Evolutionary conservation across 2,329 filamentous ascomycete genomes (phyloP).

Genomic region (Penicillium palitans): DNA sequence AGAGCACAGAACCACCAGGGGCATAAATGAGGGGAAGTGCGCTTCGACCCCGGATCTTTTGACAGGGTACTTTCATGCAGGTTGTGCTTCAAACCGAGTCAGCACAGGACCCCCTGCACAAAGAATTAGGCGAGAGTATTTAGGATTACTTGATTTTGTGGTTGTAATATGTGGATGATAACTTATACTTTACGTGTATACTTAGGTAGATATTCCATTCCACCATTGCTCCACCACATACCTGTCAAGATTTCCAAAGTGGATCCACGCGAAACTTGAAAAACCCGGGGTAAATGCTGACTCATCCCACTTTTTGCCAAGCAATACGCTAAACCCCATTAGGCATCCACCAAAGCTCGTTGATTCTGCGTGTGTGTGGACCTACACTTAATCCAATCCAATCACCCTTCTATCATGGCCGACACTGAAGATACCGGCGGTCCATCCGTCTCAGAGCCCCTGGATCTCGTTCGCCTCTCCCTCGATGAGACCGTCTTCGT

Average conservation of each 20-base stretch:
- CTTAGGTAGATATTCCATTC: not conserved
- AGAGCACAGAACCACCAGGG: slow-evolving; percentile 2
- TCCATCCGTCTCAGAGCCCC: slow-evolving; percentile 77
- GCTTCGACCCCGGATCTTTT: slow-evolving; percentile 18
- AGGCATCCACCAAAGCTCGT: slow-evolving; percentile 22
- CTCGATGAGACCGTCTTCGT: slow-evolving; percentile 97
- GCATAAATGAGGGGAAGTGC: slow-evolving; percentile 20
- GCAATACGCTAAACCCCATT: slow-evolving; percentile 16
- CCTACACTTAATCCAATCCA: slow-evolving; percentile 10
- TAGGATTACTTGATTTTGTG: not conserved
- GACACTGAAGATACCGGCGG: slow-evolving; percentile 71
- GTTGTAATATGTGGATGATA: not conserved
- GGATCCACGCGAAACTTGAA: slow-evolving; percentile 1
- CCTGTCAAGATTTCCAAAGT: slow-evolving; percentile 1
- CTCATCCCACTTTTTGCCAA: slow-evolving; percentile 10
- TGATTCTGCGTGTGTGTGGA: slow-evolving; percentile 19
- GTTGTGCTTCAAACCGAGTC: slow-evolving; percentile 12
- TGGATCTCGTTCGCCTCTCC: slow-evolving; percentile 91
- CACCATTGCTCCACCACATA: not conserved
- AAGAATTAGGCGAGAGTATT: not conserved
- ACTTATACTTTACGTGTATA: not conserved
- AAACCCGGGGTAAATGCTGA: slow-evolving; percentile 26
- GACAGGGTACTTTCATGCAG: slow-evolving; percentile 15
- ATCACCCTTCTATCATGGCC: slow-evolving; percentile 61
- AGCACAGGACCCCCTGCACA: not conserved